Conservation (phyloP, 805 yeast species). For the Metschnikowia drakensbergensis region DNA sequence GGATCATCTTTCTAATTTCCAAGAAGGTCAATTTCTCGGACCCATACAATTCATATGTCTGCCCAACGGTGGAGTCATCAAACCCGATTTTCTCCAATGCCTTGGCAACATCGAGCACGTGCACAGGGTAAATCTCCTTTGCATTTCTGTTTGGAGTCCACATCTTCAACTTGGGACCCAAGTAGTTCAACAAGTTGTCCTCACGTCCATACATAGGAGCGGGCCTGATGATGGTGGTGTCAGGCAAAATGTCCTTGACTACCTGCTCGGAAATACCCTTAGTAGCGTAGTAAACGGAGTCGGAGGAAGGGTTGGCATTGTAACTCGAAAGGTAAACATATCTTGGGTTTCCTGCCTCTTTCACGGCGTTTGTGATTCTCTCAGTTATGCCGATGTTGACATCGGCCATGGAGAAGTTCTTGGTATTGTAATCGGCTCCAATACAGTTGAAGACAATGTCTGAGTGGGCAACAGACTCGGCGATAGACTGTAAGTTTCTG, state of each 20-base stretch:
- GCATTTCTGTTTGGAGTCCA: slow-evolving; percentile 64
- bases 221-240: slow-evolving; percentile 82
- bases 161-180: slow-evolving; percentile 53
- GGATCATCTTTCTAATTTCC: slow-evolving; percentile 69
- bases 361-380: slow-evolving; percentile 70
- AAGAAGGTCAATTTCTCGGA: slow-evolving; percentile 57
- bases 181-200: slow-evolving; percentile 61
- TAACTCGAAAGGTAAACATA: slow-evolving; percentile 75
- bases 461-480: slow-evolving; percentile 72
- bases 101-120: slow-evolving; percentile 70
- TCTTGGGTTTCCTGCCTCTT: slow-evolving; percentile 68
- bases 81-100: slow-evolving; percentile 76
- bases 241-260: slow-evolving; percentile 65
- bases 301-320: slow-evolving; percentile 65
- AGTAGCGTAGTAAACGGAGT: slow-evolving; percentile 70
- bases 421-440: slow-evolving; percentile 73
- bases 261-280: slow-evolving; percentile 75
- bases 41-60: slow-evolving; percentile 71
- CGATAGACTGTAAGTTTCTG: slow-evolving; percentile 70
- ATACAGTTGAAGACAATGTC: slow-evolving; percentile 80
- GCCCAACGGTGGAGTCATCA: slow-evolving; percentile 77
- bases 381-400: slow-evolving; percentile 75
- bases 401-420: slow-evolving; percentile 79
- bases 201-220: slow-evolving; percentile 75
- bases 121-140: slow-evolving; percentile 66